phyloP scores from a whole-genome alignment of 2,329 filamentous ascomycete species.

The Botrytis cinerea region DNA sequence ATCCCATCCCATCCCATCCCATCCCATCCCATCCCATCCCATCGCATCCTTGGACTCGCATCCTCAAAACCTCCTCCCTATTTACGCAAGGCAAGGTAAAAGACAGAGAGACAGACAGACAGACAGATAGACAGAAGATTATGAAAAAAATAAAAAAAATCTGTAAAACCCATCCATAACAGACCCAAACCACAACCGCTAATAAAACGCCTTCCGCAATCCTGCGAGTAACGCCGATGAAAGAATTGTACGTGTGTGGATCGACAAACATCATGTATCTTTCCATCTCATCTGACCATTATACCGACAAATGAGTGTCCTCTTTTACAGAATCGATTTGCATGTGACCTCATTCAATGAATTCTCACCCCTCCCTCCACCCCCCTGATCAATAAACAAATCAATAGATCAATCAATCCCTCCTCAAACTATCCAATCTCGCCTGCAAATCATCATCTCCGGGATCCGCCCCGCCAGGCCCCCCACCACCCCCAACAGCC shows the following conservation, averaged over 20 bases:
- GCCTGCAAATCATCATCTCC: conserved; percentile 92
- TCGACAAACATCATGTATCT: conserved; percentile 79
- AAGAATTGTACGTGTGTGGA: conserved; percentile 44
- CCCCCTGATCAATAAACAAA: conserved; percentile 45
- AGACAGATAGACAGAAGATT: background rate
- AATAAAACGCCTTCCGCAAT: background rate
- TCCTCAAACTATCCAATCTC: conserved; percentile 76
- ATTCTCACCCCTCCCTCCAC: background rate
- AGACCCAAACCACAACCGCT: background rate
- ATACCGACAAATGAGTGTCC: conserved; percentile 93
- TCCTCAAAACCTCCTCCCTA: background rate
- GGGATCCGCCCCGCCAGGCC: conserved; percentile 55
- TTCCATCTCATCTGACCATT: conserved; percentile 89
- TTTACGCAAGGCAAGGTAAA: background rate
- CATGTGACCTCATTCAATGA: conserved; percentile 96
- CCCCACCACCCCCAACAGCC: conserved; percentile 73
- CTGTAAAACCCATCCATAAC: background rate
- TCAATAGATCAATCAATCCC: conserved; percentile 41
- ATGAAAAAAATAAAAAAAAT: too few relatives aligned
- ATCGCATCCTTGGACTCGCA: background rate
- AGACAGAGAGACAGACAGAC: background rate
- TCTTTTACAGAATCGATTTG: conserved; percentile 89
- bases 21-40: too few relatives aligned
- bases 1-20: too few relatives aligned
- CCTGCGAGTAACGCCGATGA: conserved; percentile 7